These are phyloP conservation scores for Lomentospora prolificans DNA, from an alignment of 2,329 filamentous ascomycete species.

Conservation along the genomic window DNA sequence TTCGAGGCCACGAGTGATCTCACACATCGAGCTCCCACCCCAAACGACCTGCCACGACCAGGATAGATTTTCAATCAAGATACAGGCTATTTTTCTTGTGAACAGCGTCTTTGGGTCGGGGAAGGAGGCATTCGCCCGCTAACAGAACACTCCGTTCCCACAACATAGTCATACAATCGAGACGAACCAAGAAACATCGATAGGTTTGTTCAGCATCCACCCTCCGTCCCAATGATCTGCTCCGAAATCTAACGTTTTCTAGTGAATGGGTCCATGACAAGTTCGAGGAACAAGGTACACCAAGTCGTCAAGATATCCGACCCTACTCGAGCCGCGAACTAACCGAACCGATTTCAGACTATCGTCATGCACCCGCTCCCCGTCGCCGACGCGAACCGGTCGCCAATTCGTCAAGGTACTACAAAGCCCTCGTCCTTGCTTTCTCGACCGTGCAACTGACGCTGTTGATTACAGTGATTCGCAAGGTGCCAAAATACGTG, in stretches of 20 bases:
- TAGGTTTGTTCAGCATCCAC: slow-evolving; percentile 39
- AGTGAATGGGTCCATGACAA: slow-evolving; percentile 94
- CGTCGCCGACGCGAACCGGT: slow-evolving; percentile 28
- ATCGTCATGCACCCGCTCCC: slow-evolving; percentile 30
- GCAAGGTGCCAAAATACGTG: slow-evolving; percentile 60
- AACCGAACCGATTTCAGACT: slow-evolving; percentile 18
- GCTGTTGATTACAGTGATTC: slow-evolving; percentile 29
- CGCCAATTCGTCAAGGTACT: slow-evolving; percentile 6
- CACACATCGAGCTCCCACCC: neutral
- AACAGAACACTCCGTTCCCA: neutral
- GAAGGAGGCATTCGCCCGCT: slow-evolving; percentile 1
- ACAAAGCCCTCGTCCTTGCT: neutral
- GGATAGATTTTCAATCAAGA: neutral
- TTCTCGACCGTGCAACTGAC: slow-evolving; percentile 6
- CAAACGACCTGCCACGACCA: neutral
- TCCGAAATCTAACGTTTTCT: slow-evolving; percentile 16
- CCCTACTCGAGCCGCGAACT: slow-evolving; percentile 13
- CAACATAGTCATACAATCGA: slow-evolving; percentile 41
- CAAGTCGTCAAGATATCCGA: too few relatives aligned
- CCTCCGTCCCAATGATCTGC: neutral
- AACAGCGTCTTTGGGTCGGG: neutral
- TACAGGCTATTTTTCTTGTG: neutral
- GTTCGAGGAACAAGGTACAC: slow-evolving; percentile 62
- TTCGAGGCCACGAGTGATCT: slow-evolving; percentile 8
- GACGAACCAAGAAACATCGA: slow-evolving; percentile 59